Conservation (phyloP, 192 early-diverging fungal genomes). For the Backusella morwellensis region DNA sequence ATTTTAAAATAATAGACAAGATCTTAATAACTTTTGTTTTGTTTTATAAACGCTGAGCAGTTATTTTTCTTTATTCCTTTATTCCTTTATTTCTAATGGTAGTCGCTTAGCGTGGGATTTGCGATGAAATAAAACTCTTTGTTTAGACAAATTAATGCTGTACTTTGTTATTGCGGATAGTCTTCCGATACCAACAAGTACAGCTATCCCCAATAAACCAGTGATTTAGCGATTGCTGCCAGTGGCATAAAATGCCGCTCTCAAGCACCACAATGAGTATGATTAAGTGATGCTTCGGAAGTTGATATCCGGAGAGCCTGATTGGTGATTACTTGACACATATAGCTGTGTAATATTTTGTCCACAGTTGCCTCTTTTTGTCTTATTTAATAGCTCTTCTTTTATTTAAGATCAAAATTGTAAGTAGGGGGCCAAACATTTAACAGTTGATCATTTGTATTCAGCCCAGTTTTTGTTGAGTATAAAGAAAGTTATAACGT, state of each 20-base stretch:
- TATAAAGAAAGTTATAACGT: too few relatives aligned
- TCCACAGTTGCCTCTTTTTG: neutral
- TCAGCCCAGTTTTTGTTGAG: too few relatives aligned
- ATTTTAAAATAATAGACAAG: neutral
- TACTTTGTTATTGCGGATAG: neutral
- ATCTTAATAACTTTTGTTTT: neutral
- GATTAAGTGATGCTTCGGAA: neutral
- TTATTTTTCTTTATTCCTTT: neutral
- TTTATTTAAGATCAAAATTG: too few relatives aligned
- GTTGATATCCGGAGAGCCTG: neutral
- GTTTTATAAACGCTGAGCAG: neutral
- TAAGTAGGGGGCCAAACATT: too few relatives aligned
- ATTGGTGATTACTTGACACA: neutral
- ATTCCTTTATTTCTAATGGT: neutral
- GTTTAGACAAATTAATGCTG: neutral
- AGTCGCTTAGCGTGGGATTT: too few relatives aligned
- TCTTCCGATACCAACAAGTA: neutral
- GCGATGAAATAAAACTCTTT: too few relatives aligned
- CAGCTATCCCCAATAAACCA: neutral
- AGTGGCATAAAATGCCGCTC: neutral
- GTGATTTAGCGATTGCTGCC: neutral
- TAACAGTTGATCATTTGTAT: too few relatives aligned
- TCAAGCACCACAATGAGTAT: neutral
- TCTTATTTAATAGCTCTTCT: neutral
- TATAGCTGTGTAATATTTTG: neutral